Evolutionary conservation across 2,329 filamentous ascomycete genomes (phyloP).

Genomic region (Pseudocercospora crystallina): DNA sequence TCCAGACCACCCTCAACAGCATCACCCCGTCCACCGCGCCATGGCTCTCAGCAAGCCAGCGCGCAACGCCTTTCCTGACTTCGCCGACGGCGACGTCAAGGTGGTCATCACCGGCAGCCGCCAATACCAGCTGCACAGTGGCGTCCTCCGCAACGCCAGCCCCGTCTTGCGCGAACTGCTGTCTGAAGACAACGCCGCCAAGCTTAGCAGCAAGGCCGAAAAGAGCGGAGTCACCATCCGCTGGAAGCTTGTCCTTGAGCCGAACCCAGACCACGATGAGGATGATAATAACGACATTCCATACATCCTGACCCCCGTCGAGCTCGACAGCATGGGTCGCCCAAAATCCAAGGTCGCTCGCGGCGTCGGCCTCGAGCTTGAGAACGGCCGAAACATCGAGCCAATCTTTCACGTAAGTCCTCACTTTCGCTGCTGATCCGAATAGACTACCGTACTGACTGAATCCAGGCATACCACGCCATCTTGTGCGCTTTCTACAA

Average conservation of each 20-base stretch:
- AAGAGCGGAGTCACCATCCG: slow-evolving; percentile 24
- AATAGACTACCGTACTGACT: neutral
- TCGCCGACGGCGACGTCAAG: slow-evolving; percentile 41
- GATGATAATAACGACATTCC: slow-evolving; percentile 8
- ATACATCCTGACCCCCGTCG: slow-evolving; percentile 14
- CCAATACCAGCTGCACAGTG: slow-evolving; percentile 42
- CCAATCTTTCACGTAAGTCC: slow-evolving; percentile 18
- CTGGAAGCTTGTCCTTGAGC: slow-evolving; percentile 26
- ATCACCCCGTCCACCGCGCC: neutral
- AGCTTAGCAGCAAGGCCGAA: slow-evolving; percentile 32
- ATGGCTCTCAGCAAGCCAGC: slow-evolving; percentile 4
- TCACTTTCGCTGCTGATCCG: slow-evolving; percentile 11
- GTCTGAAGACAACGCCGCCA: slow-evolving; percentile 25
- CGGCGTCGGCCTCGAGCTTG: slow-evolving; percentile 21
- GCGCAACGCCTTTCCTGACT: slow-evolving; percentile 36
- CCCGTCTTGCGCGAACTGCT: slow-evolving; percentile 25
- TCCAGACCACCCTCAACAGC: neutral
- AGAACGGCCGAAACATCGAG: slow-evolving; percentile 21
- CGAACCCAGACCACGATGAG: slow-evolving; percentile 16
- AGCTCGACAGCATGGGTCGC: slow-evolving; percentile 22
- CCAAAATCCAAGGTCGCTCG: slow-evolving; percentile 6
- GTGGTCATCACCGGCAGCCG: slow-evolving; percentile 38
- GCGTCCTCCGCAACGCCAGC: slow-evolving; percentile 33
- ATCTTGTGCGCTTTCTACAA: slow-evolving; percentile 51
- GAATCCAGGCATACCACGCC: slow-evolving; percentile 40